Evolutionary conservation across 2,329 filamentous ascomycete species (phyloP).

Genomic region (Ophiosphaerella narmari): DNA sequence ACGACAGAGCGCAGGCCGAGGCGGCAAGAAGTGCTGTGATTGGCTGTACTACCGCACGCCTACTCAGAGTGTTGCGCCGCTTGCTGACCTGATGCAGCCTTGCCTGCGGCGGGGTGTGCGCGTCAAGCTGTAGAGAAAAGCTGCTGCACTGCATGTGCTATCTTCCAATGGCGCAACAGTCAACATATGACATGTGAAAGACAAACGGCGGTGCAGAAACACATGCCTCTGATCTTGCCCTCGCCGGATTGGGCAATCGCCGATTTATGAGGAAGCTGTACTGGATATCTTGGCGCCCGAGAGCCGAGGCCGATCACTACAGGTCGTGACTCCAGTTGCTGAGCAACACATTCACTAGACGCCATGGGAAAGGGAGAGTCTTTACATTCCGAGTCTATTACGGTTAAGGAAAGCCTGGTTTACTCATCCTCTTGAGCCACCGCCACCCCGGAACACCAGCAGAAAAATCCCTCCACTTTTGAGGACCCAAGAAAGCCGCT

Average conservation of each 20-base stretch:
- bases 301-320: background rate
- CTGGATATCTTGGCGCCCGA: constrained; percentile 11
- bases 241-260: constrained; percentile 1
- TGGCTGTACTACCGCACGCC: constrained; percentile 11
- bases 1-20: constrained; percentile 25
- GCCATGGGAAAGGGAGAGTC: constrained; percentile 8
- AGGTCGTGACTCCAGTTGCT: background rate
- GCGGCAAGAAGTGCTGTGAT: constrained; percentile 17
- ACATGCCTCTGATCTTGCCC: background rate
- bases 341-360: background rate
- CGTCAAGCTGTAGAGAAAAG: too few relatives aligned
- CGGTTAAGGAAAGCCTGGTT: constrained; percentile 13
- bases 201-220: background rate
- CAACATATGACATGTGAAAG: background rate
- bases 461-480: constrained; percentile 7
- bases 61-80: constrained; percentile 2
- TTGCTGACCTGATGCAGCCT: constrained; percentile 8
- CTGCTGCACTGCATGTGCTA: background rate
- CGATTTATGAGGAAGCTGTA: background rate
- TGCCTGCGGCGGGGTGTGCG: too few relatives aligned
- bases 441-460: constrained; percentile 6
- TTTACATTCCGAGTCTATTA: constrained; percentile 38
- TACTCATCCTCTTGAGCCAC: constrained; percentile 1
- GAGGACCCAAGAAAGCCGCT: constrained; percentile 2
- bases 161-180: background rate